A percentile compares a stretch with the other conserved stretches of the same genome.
Conservation (phyloP, 257 asterid genomes). For the Misopates orontium region DNA sequence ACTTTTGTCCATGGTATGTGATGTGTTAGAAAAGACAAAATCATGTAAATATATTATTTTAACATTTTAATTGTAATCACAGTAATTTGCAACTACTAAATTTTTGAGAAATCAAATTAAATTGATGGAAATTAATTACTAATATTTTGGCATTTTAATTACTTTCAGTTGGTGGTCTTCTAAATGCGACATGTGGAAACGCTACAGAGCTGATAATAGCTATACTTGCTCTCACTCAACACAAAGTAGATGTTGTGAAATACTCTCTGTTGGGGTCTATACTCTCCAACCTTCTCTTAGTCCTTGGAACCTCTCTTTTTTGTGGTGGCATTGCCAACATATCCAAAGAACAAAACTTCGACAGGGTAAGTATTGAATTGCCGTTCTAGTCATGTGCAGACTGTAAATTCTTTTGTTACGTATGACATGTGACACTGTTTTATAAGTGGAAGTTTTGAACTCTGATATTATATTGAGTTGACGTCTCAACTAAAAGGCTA, state of each 20-base stretch:
- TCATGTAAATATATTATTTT: not conserved
- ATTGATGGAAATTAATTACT: not conserved
- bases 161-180: slow-evolving; percentile 86
- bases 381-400: too few species aligned
- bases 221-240: slow-evolving; percentile 59
- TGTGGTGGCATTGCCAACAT: slow-evolving; percentile 87
- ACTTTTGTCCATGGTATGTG: not conserved
- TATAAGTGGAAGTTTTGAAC: too few species aligned
- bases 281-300: slow-evolving; percentile 89
- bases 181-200: slow-evolving; percentile 97
- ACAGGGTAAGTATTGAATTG: slow-evolving; percentile 45
- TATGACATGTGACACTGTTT: too few species aligned
- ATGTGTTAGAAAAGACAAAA: not conserved
- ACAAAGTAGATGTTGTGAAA: slow-evolving; percentile 79
- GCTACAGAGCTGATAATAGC: slow-evolving; percentile 91
- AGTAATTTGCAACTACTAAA: too few species aligned
- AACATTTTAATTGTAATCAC: not conserved
- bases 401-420: too few species aligned
- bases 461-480: not conserved
- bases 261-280: slow-evolving; percentile 85
- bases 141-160: not conserved
- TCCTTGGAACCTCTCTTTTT: slow-evolving; percentile 90
- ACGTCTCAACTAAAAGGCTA: not conserved
- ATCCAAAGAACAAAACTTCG: slow-evolving; percentile 59
- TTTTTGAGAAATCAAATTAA: too few species aligned